Evolutionary conservation across 768 basidiomycete species (phyloP).

Genomic region (Mycena alexandri): DNA sequence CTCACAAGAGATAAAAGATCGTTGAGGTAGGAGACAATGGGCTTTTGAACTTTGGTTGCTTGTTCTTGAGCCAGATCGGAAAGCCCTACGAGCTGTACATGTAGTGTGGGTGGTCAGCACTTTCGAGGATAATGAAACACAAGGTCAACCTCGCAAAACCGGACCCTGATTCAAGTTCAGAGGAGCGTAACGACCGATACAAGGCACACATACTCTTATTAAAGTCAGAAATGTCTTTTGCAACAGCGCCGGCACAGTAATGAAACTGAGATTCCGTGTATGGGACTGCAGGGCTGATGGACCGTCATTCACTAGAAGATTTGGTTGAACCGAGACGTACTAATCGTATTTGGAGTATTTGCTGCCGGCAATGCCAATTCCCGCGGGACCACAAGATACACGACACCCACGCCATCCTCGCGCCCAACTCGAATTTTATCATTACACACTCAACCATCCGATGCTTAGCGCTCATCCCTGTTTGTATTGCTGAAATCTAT

Average conservation of each 20-base stretch:
- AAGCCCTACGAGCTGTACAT: conserved; percentile 18
- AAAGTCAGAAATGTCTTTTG: conserved; percentile 54
- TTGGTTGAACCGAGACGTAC: too few species aligned
- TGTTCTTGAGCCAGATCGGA: conserved; percentile 25
- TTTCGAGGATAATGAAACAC: too few species aligned
- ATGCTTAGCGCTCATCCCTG: too few species aligned
- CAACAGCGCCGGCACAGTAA: conserved; percentile 51
- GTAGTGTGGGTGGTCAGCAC: too few species aligned
- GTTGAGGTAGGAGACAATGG: conserved; percentile 11
- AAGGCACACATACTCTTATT: conserved; percentile 53
- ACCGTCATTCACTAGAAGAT: too few species aligned
- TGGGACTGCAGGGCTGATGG: conserved; percentile 43
- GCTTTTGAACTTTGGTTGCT: neutral
- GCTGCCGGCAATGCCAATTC: conserved; percentile 18
- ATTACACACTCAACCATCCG: too few species aligned
- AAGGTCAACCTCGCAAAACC: too few species aligned
- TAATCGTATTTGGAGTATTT: conserved; percentile 22
- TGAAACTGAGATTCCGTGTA: conserved; percentile 49
- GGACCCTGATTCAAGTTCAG: too few species aligned
- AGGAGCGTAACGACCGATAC: too few species aligned
- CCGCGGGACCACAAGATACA: neutral
- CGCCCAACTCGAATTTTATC: too few species aligned
- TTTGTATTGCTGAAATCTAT: too few species aligned
- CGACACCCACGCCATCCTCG: too few species aligned
- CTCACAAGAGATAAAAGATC: conserved; percentile 21